A percentile compares a stretch with the other conserved stretches of the same genome.
Evolutionary conservation across 305 asterid genomes (phyloP).

Genomic region (Stenogyne calaminthoides): DNA sequence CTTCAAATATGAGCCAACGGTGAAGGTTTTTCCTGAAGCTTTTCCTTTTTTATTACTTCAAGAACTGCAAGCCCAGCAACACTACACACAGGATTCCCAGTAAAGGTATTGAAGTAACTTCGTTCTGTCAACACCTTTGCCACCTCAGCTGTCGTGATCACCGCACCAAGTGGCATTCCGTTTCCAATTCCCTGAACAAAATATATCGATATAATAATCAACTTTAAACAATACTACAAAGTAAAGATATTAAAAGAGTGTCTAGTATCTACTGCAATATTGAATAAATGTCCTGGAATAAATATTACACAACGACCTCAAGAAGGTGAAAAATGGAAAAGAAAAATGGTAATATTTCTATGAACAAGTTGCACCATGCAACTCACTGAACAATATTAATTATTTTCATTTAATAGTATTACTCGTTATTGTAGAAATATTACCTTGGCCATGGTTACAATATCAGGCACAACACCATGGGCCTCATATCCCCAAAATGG

Average conservation of each 20-base stretch:
- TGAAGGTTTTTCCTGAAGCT: constrained; percentile 74
- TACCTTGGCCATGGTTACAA: constrained; percentile 94
- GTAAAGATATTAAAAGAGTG: no score
- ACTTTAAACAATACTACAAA: not conserved
- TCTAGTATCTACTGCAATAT: no score
- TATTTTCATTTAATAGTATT: no score
- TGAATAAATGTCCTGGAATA: no score
- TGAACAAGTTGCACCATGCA: no score
- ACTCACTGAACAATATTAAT: not conserved
- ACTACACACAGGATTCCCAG: constrained; percentile 87
- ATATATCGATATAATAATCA: constrained; percentile 31
- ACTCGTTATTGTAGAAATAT: not conserved
- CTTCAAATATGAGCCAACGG: constrained; percentile 72
- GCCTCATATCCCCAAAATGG: constrained; percentile 92
- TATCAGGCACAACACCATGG: constrained; percentile 89
- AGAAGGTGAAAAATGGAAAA: not conserved
- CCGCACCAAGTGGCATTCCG: constrained; percentile 91
- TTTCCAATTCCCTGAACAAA: constrained; percentile 78
- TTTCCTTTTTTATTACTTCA: constrained; percentile 65
- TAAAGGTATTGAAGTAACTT: constrained; percentile 76
- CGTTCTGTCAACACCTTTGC: constrained; percentile 62
- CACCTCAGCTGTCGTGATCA: constrained; percentile 70
- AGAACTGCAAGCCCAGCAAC: constrained; percentile 90
- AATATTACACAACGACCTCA: no score
- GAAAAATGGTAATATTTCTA: no score